phyloP scores from a whole-genome alignment of 805 yeast genomes.

The Candida quercuum region DNA sequence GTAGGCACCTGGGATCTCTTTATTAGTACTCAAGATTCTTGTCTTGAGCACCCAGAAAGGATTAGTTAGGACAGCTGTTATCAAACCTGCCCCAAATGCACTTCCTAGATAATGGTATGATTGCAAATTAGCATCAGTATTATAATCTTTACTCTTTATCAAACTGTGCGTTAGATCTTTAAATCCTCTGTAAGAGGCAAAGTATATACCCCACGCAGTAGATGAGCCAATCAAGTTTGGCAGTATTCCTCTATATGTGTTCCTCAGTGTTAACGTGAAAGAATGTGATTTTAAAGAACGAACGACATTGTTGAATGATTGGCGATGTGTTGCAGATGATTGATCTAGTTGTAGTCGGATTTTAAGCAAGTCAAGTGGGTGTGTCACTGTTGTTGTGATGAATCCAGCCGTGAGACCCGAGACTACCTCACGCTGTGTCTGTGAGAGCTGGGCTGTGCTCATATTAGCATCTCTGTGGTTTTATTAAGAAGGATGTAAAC shows the following conservation, averaged over 20 bases:
- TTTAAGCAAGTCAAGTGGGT: constrained; percentile 86
- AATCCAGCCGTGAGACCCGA: constrained; percentile 83
- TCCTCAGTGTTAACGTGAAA: neutral
- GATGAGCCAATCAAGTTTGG: constrained; percentile 81
- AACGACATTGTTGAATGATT: constrained; percentile 23
- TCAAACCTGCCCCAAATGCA: constrained; percentile 67
- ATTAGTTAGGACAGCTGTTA: constrained; percentile 75
- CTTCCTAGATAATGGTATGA: constrained; percentile 44
- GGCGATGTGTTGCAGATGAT: constrained; percentile 24
- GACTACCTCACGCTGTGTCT: constrained; percentile 41
- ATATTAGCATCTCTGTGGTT: neutral
- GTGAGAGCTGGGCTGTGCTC: neutral
- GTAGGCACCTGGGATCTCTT: constrained; percentile 45
- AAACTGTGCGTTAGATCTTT: constrained; percentile 34
- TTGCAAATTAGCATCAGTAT: constrained; percentile 29
- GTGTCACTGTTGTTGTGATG: constrained; percentile 72
- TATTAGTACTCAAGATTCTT: constrained; percentile 44
- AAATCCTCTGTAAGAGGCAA: constrained; percentile 64
- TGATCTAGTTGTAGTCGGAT: constrained; percentile 69
- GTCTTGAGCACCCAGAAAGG: constrained; percentile 97
- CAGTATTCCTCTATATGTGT: constrained; percentile 18
- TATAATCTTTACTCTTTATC: constrained; percentile 8
- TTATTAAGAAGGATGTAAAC: no score
- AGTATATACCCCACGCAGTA: constrained; percentile 85
- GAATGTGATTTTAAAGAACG: constrained; percentile 7